Conservation (phyloP, 2,329 filamentous ascomycete genomes). For the Verruconis gallopava region DNA sequence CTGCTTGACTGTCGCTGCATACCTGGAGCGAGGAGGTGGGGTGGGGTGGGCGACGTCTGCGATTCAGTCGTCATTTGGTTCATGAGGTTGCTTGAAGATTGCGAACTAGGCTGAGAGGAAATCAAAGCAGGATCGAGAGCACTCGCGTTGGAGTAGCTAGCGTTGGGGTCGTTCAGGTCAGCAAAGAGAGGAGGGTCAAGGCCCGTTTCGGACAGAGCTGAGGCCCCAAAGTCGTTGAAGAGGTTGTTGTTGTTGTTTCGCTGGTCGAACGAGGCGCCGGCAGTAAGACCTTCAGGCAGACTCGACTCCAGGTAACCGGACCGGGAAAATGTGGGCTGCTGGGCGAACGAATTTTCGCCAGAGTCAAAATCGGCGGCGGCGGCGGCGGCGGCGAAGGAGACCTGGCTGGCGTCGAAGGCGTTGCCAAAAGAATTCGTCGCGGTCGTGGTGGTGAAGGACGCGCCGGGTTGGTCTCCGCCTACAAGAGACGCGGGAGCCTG, state of each 20-base stretch:
- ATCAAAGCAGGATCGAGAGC: slow-evolving; percentile 11
- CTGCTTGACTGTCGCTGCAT: slow-evolving; percentile 36
- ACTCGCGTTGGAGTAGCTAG: background rate
- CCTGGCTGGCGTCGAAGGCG: background rate
- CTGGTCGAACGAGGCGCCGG: background rate
- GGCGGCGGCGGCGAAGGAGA: background rate
- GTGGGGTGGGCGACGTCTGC: slow-evolving; percentile 38
- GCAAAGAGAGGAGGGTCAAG: slow-evolving; percentile 8
- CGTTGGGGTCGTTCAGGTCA: background rate
- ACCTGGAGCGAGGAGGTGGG: slow-evolving; percentile 43
- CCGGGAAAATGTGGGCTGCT: slow-evolving; percentile 3
- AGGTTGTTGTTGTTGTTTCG: slow-evolving; percentile 8
- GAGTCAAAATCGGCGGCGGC: slow-evolving; percentile 2
- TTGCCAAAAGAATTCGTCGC: background rate
- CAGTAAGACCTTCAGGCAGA: slow-evolving; percentile 4
- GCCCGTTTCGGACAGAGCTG: background rate
- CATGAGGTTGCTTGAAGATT: slow-evolving; percentile 33
- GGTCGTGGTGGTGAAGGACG: background rate
- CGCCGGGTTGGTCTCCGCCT: background rate
- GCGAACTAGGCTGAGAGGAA: slow-evolving; percentile 20
- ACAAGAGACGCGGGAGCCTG: background rate
- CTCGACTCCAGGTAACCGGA: slow-evolving; percentile 5
- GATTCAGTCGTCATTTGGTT: slow-evolving; percentile 40
- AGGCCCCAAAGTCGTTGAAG: slow-evolving; percentile 6
- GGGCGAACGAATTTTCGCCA: background rate